Evolutionary conservation across 2,329 filamentous ascomycete genomes (phyloP).

Genomic region (Atkinsonella texensis): DNA sequence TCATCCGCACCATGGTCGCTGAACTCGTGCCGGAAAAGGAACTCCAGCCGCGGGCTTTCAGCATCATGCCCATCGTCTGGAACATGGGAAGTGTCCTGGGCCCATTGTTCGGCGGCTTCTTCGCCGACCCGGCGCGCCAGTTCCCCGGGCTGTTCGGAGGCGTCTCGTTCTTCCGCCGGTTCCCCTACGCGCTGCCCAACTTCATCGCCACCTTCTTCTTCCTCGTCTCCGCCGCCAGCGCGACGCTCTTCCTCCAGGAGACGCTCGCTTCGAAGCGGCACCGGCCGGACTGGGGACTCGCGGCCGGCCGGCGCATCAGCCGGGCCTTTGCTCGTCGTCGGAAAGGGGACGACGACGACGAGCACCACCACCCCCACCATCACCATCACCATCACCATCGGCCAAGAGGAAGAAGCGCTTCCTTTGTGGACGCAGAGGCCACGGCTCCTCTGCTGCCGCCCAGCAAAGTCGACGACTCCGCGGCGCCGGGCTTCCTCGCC

Average conservation of each 20-base stretch:
- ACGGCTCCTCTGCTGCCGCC: slow-evolving; percentile 39
- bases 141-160: slow-evolving; percentile 59
- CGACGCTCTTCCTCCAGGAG: slow-evolving; percentile 75
- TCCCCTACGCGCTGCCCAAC: slow-evolving; percentile 79
- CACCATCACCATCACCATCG: too few species aligned
- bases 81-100: slow-evolving; percentile 80
- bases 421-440: slow-evolving; percentile 43
- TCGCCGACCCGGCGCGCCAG: slow-evolving; percentile 69
- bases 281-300: slow-evolving; percentile 60
- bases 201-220: slow-evolving; percentile 67
- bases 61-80: slow-evolving; percentile 86
- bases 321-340: slow-evolving; percentile 20
- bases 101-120: slow-evolving; percentile 73
- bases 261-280: slow-evolving; percentile 63
- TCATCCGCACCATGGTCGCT: slow-evolving; percentile 82
- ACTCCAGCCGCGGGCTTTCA: slow-evolving; percentile 80
- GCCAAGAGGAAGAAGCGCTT: too few species aligned
- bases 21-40: slow-evolving; percentile 83
- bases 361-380: too few species aligned
- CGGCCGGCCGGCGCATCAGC: slow-evolving; percentile 56
- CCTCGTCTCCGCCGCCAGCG: slow-evolving; percentile 60
- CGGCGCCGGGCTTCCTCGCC: slow-evolving; percentile 36
- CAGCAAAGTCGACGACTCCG: slow-evolving; percentile 12
- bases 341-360: too few species aligned
- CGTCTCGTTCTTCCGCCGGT: slow-evolving; percentile 56